Percentiles rank a stretch among this genome's conserved stretches.
These are phyloP conservation scores for Rhizophagus sp. DNA, from an alignment of 192 early-diverging fungal genomes.

Conservation along the genomic window DNA sequence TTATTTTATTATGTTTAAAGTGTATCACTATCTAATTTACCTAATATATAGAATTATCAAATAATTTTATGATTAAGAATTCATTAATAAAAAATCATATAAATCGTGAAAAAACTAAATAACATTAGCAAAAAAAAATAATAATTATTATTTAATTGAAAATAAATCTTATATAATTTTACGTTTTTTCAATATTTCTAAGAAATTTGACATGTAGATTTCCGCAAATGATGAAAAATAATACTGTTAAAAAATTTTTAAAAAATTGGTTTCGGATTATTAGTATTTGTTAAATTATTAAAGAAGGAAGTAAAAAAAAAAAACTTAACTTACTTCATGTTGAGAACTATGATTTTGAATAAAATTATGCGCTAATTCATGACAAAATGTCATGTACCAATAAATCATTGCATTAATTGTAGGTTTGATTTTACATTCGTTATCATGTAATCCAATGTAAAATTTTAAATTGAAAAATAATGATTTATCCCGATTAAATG, in stretches of 20 bases:
- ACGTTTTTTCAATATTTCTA: background rate
- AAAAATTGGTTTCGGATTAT: background rate
- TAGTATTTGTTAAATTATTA: too few species aligned
- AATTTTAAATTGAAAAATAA: conserved; percentile 86
- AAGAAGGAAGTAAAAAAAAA: too few species aligned
- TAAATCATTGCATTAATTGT: conserved; percentile 55
- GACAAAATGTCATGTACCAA: conserved; percentile 84
- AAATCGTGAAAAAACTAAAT: too few species aligned
- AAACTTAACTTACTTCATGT: conserved; percentile 57
- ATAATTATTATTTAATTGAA: too few species aligned
- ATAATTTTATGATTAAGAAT: too few species aligned
- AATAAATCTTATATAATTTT: too few species aligned
- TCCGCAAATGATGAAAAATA: background rate
- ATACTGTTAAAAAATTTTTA: background rate
- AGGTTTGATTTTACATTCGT: conserved; percentile 21
- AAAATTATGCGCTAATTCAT: conserved; percentile 84
- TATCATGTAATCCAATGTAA: conserved; percentile 69
- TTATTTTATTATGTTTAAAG: too few species aligned
- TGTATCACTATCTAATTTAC: too few species aligned
- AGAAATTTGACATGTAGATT: background rate
- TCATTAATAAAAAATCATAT: too few species aligned
- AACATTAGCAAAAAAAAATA: too few species aligned
- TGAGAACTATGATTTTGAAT: conserved; percentile 62
- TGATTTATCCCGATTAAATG: conserved; percentile 74
- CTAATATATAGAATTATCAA: too few species aligned